Conservation (phyloP, 176 grass and related monocot species). For the Ananas comosus region DNA sequence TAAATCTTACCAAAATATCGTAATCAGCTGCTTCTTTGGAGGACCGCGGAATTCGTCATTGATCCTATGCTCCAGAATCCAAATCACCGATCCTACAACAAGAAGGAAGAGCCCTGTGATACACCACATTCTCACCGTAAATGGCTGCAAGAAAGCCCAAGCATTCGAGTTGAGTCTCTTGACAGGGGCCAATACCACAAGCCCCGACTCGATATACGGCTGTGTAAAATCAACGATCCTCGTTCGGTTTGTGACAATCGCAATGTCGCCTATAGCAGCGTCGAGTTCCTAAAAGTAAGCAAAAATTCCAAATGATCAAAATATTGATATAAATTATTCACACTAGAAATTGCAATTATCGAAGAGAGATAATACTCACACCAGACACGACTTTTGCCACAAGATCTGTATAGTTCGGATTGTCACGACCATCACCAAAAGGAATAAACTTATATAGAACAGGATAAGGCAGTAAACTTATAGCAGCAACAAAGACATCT, state of each 20-base stretch:
- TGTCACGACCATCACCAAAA: slow-evolving; percentile 50
- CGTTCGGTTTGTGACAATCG: slow-evolving; percentile 65
- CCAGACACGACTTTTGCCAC: slow-evolving; percentile 36
- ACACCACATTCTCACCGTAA: slow-evolving; percentile 66
- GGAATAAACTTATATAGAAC: slow-evolving; percentile 52
- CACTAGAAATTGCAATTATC: background rate
- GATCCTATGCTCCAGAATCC: slow-evolving; percentile 77
- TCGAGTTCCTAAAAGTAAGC: slow-evolving; percentile 48
- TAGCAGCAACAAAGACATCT: slow-evolving; percentile 85
- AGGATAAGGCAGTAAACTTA: slow-evolving; percentile 62
- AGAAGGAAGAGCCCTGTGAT: slow-evolving; percentile 78
- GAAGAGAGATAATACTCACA: slow-evolving; percentile 43
- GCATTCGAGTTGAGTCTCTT: slow-evolving; percentile 40
- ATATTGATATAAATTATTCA: background rate
- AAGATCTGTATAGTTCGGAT: slow-evolving; percentile 50
- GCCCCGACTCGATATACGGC: slow-evolving; percentile 55
- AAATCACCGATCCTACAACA: slow-evolving; percentile 61
- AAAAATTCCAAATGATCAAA: background rate
- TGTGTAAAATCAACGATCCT: slow-evolving; percentile 84
- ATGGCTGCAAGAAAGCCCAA: slow-evolving; percentile 83
- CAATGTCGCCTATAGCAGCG: slow-evolving; percentile 61
- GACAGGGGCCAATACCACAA: slow-evolving; percentile 63
- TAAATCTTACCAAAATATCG: slow-evolving; percentile 63
- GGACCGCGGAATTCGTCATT: slow-evolving; percentile 89
- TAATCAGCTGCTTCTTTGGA: slow-evolving; percentile 53